Percentiles rank a stretch among this genome's conserved stretches.
Evolutionary conservation across 2,329 filamentous ascomycete genomes (phyloP).

Genomic region (Lecanicillium sp.): DNA sequence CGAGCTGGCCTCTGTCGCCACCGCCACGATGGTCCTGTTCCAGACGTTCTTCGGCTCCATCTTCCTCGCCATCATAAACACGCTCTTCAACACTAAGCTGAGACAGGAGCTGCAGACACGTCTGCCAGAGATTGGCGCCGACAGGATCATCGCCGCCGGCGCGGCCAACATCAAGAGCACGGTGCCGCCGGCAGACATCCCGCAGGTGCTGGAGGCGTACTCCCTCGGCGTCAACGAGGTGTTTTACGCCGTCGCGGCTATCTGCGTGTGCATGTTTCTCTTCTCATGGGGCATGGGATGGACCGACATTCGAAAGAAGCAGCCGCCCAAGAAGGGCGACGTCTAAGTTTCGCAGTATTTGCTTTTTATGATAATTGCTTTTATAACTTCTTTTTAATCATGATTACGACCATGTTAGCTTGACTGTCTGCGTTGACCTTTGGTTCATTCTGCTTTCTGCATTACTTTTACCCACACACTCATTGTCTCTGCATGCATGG

Average conservation of each 20-base stretch:
- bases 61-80: slow-evolving; percentile 33
- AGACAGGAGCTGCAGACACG: slow-evolving; percentile 23
- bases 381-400: not conserved
- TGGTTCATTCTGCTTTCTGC: not conserved
- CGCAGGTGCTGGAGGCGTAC: slow-evolving; percentile 35
- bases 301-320: slow-evolving; percentile 37
- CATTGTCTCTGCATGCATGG: slow-evolving; percentile 12
- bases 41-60: slow-evolving; percentile 44
- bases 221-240: slow-evolving; percentile 26
- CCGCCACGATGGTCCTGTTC: slow-evolving; percentile 26
- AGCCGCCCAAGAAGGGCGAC: slow-evolving; percentile 17
- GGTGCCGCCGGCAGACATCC: slow-evolving; percentile 26
- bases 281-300: slow-evolving; percentile 40
- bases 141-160: slow-evolving; percentile 35
- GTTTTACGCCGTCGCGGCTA: slow-evolving; percentile 26
- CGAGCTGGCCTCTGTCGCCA: slow-evolving; percentile 22
- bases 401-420: not conserved
- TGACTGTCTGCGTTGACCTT: not conserved
- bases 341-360: slow-evolving; percentile 14
- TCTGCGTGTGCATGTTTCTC: slow-evolving; percentile 27
- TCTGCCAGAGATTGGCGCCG: slow-evolving; percentile 25
- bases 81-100: slow-evolving; percentile 28
- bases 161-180: slow-evolving; percentile 32
- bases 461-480: slow-evolving; percentile 2
- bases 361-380: not conserved